These are phyloP conservation scores for Fistulinella prunicolor DNA, from an alignment of 768 basidiomycete genomes.

Conservation along the genomic window DNA sequence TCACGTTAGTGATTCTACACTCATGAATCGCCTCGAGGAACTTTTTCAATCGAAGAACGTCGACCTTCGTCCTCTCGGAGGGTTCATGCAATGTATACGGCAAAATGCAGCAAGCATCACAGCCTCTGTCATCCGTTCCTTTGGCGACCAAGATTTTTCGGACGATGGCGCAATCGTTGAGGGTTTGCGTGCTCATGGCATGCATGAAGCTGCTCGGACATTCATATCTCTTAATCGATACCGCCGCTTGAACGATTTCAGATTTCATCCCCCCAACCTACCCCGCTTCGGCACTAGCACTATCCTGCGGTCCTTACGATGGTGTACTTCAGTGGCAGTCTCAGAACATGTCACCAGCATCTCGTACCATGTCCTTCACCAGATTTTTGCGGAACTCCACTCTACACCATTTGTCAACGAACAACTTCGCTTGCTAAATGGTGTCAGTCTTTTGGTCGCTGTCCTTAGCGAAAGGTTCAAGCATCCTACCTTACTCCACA, in stretches of 20 bases:
- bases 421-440: slow-evolving; percentile 71
- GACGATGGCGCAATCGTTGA: slow-evolving; percentile 46
- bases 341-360: slow-evolving; percentile 50
- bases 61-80: slow-evolving; percentile 26
- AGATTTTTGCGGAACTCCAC: slow-evolving; percentile 66
- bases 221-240: slow-evolving; percentile 55
- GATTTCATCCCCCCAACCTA: slow-evolving; percentile 61
- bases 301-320: slow-evolving; percentile 55
- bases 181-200: slow-evolving; percentile 39
- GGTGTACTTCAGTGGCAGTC: slow-evolving; percentile 49
- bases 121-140: slow-evolving; percentile 54
- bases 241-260: slow-evolving; percentile 46
- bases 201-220: slow-evolving; percentile 36
- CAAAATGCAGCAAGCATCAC: slow-evolving; percentile 56
- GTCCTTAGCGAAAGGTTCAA: slow-evolving; percentile 53
- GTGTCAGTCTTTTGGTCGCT: slow-evolving; percentile 72
- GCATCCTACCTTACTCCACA: slow-evolving; percentile 59
- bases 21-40: slow-evolving; percentile 33
- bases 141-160: slow-evolving; percentile 67
- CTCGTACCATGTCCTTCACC: slow-evolving; percentile 75
- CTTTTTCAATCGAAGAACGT: slow-evolving; percentile 36
- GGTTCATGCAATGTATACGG: slow-evolving; percentile 36
- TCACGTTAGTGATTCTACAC: slow-evolving; percentile 11
- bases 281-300: slow-evolving; percentile 52
- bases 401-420: slow-evolving; percentile 76